These are phyloP conservation scores for Pistacia integerrima DNA, from an alignment of 345 rosid genomes.

Conservation along the genomic window DNA sequence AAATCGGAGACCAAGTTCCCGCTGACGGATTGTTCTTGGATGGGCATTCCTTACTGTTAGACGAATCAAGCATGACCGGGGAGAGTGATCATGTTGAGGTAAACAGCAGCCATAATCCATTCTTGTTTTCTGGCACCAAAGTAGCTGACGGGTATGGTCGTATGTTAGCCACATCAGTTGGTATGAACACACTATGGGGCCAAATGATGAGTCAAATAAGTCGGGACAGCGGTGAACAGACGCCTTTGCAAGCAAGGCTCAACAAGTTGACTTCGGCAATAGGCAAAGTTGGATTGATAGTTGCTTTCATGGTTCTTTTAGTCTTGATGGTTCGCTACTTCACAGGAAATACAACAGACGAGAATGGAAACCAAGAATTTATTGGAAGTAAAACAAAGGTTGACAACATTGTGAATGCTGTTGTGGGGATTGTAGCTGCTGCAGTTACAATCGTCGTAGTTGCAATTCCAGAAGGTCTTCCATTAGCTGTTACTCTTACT, in stretches of 20 bases:
- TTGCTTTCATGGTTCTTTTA: slow-evolving; percentile 63
- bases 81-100: slow-evolving; percentile 41
- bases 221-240: slow-evolving; percentile 44
- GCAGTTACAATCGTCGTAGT: slow-evolving; percentile 83
- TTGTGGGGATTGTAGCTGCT: slow-evolving; percentile 61
- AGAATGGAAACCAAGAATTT: slow-evolving; percentile 46
- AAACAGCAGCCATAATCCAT: slow-evolving; percentile 35
- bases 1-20: slow-evolving; percentile 67
- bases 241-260: slow-evolving; percentile 70
- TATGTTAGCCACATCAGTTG: slow-evolving; percentile 72
- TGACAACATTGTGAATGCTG: slow-evolving; percentile 50
- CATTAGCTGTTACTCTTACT: slow-evolving; percentile 77
- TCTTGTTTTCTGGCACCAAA: slow-evolving; percentile 61
- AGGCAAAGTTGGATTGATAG: slow-evolving; percentile 63
- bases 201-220: slow-evolving; percentile 71
- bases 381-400: slow-evolving; percentile 44
- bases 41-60: slow-evolving; percentile 51
- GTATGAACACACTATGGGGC: slow-evolving; percentile 77
- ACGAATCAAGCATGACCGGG: slow-evolving; percentile 71
- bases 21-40: slow-evolving; percentile 62
- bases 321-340: slow-evolving; percentile 67
- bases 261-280: slow-evolving; percentile 65
- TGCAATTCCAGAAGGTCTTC: slow-evolving; percentile 84
- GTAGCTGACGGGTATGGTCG: slow-evolving; percentile 54
- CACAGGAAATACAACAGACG: slow-evolving; percentile 65